These are phyloP conservation scores for Arthrobotrys entomopaga DNA, from an alignment of 2,329 filamentous ascomycete species.

Conservation along the genomic window DNA sequence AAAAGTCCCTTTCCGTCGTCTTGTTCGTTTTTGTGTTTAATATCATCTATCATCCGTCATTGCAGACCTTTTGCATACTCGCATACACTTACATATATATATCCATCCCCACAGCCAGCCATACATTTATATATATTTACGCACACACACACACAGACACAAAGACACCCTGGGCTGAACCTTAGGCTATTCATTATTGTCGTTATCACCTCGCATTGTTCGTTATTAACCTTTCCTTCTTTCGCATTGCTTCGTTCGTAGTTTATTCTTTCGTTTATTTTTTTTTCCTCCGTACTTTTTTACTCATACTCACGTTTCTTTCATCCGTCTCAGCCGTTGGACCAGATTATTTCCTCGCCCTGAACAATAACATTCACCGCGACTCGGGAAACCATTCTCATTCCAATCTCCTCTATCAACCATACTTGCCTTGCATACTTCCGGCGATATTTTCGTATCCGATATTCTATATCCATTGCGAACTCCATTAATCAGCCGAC, in stretches of 20 bases:
- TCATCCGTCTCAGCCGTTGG: constrained; percentile 14
- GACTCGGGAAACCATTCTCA: constrained; percentile 1
- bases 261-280: constrained; percentile 12
- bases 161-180: neutral
- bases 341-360: constrained; percentile 7
- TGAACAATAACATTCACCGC: constrained; percentile 22
- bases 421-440: constrained; percentile 4
- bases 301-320: constrained; percentile 20
- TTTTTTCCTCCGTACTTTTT: constrained; percentile 22
- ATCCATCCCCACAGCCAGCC: neutral
- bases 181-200: constrained; percentile 18
- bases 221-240: constrained; percentile 15
- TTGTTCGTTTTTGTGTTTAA: constrained; percentile 8
- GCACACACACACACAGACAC: neutral
- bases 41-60: too few species aligned
- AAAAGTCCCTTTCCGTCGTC: constrained; percentile 29
- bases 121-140: constrained; percentile 11
- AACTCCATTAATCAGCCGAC: constrained; percentile 20
- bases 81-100: neutral
- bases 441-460: constrained; percentile 2
- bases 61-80: neutral
- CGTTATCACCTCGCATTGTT: constrained; percentile 11
- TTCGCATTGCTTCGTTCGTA: neutral
- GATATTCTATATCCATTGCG: constrained; percentile 3
- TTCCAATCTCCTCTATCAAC: constrained; percentile 1